Percentiles rank a stretch among this genome's conserved stretches.
Evolutionary conservation across 768 basidiomycete species (phyloP).

Genomic region (Phylloporus rhodoxanthus): DNA sequence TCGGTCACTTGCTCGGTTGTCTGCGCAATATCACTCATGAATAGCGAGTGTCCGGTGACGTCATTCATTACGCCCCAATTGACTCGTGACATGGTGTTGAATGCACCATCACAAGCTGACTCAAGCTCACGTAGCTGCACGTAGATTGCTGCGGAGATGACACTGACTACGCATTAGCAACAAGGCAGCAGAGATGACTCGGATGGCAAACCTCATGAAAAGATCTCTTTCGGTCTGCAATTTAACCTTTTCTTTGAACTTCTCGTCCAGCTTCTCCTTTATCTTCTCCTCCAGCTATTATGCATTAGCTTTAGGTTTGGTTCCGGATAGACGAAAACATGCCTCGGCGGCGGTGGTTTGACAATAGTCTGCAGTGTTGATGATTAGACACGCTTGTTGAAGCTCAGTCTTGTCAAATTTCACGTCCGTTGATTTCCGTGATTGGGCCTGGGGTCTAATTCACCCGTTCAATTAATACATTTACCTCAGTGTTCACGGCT

Average conservation of each 20-base stretch:
- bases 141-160: constrained; percentile 78
- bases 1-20: constrained; percentile 74
- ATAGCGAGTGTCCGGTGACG: constrained; percentile 83
- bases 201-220: constrained; percentile 67
- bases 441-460: constrained; percentile 36
- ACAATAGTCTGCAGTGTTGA: constrained; percentile 98
- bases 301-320: neutral
- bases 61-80: constrained; percentile 76
- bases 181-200: neutral
- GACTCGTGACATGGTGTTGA: constrained; percentile 68
- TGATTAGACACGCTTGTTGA: constrained; percentile 77
- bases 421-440: constrained; percentile 72
- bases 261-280: constrained; percentile 69
- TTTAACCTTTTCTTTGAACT: constrained; percentile 72
- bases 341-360: constrained; percentile 87
- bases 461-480: constrained; percentile 1
- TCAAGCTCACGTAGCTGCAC: constrained; percentile 83
- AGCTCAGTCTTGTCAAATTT: constrained; percentile 73
- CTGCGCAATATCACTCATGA: constrained; percentile 70
- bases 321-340: constrained; percentile 6
- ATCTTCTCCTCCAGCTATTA: constrained; percentile 87
- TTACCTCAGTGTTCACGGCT: neutral
- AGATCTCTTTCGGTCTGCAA: constrained; percentile 83
- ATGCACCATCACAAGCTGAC: constrained; percentile 69
- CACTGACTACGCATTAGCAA: constrained; percentile 38